These are phyloP conservation scores for Scytalidium lignicola DNA, from an alignment of 2,329 filamentous ascomycete species.

Conservation along the genomic window DNA sequence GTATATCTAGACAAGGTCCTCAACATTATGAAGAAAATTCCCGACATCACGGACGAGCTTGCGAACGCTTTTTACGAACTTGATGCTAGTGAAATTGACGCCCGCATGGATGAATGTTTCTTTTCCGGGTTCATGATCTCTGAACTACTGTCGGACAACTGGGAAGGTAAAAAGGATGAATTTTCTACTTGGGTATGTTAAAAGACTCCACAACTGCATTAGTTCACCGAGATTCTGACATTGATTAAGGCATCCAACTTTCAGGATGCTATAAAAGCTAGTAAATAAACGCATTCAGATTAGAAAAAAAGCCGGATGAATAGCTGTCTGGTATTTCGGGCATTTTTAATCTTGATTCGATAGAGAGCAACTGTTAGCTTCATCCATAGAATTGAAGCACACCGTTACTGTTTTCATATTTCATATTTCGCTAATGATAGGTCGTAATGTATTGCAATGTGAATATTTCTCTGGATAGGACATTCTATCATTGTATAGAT, in stretches of 20 bases:
- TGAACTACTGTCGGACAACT: slow-evolving; percentile 51
- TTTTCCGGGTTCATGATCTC: slow-evolving; percentile 52
- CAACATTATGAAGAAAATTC: slow-evolving; percentile 51
- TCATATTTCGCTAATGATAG: no score
- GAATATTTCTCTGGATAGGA: no score
- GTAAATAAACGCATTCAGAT: background rate
- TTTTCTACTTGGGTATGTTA: slow-evolving; percentile 65
- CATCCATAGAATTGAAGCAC: no score
- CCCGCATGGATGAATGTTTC: slow-evolving; percentile 54
- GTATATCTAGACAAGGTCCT: slow-evolving; percentile 52
- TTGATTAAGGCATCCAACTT: background rate
- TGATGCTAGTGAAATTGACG: slow-evolving; percentile 53
- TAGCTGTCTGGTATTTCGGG: background rate
- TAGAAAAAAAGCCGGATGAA: background rate
- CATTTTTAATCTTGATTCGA: background rate
- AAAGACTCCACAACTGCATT: background rate
- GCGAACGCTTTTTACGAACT: slow-evolving; percentile 69
- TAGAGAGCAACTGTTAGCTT: no score
- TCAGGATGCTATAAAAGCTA: background rate
- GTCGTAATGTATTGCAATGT: no score
- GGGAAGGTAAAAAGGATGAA: slow-evolving; percentile 64
- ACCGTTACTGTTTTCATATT: no score
- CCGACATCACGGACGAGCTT: slow-evolving; percentile 65
- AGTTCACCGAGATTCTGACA: background rate
- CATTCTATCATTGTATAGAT: no score